Percentiles rank a stretch among this genome's conserved stretches.
Evolutionary conservation across 2,329 filamentous ascomycete genomes (phyloP).

Genomic region (Diaporthe citriasiana): DNA sequence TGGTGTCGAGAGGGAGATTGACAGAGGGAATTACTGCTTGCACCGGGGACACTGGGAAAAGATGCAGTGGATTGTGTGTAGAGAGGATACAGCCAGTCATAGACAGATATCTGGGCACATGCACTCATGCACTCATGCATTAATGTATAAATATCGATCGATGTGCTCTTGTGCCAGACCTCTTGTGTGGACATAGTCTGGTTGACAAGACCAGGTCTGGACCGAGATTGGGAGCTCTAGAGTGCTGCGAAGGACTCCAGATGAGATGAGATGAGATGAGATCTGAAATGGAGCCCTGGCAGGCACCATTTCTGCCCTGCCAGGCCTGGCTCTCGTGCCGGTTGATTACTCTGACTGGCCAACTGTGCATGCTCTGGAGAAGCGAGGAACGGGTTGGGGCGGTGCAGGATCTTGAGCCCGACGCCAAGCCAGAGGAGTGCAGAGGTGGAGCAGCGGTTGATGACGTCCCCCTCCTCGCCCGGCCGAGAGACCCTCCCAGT

Average conservation of each 20-base stretch:
- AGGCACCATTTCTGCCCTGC: constrained; percentile 15
- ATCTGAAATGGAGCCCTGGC: constrained; percentile 19
- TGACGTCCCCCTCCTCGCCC: constrained; percentile 22
- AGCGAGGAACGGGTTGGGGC: constrained; percentile 13
- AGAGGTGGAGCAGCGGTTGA: constrained; percentile 25
- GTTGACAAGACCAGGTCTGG: constrained; percentile 16
- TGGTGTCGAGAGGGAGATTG: constrained; percentile 19
- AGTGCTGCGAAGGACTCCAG: not conserved
- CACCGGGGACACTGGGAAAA: not conserved
- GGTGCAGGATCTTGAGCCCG: constrained; percentile 21
- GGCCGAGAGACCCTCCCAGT: constrained; percentile 5
- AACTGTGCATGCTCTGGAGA: not conserved
- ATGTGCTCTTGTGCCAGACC: no score
- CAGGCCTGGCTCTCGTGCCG: not conserved
- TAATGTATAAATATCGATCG: not conserved
- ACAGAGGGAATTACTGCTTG: constrained; percentile 2
- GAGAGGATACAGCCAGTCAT: not conserved
- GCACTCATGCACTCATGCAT: not conserved
- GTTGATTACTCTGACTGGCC: not conserved
- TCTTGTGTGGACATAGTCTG: not conserved
- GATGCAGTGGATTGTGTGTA: not conserved
- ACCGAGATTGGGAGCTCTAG: not conserved
- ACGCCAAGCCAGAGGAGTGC: not conserved
- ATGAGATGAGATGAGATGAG: constrained; percentile 28
- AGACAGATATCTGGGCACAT: not conserved